A percentile compares a stretch with the other conserved stretches of the same genome.
Conservation (phyloP, 1,139 yeast genomes). For the Hemisphaericaspora subhashii region DNA sequence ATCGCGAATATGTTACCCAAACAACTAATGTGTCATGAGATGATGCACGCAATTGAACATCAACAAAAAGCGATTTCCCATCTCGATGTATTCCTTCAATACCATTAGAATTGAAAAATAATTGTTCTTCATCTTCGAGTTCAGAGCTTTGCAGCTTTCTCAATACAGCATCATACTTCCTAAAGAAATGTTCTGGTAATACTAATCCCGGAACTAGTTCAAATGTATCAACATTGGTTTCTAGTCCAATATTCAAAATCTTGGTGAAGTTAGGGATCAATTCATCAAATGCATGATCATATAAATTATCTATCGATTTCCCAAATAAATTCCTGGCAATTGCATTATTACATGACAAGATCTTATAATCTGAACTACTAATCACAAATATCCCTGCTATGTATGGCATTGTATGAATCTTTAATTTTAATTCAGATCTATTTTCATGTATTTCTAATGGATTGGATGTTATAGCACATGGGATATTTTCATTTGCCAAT, state of each 20-base stretch:
- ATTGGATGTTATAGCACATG: conserved; percentile 70
- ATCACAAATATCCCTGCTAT: conserved; percentile 84
- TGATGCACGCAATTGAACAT: conserved; percentile 77
- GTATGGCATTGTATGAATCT: conserved; percentile 76
- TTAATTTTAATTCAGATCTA: conserved; percentile 48
- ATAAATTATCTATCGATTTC: conserved; percentile 45
- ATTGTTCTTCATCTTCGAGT: conserved; percentile 33
- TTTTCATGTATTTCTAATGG: conserved; percentile 47
- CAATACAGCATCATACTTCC: conserved; percentile 50
- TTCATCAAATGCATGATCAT: conserved; percentile 50
- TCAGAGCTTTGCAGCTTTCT: conserved; percentile 16
- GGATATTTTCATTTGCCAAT: conserved; percentile 47
- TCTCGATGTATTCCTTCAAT: conserved; percentile 68
- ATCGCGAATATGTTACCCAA: conserved; percentile 87
- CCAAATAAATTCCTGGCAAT: conserved; percentile 82
- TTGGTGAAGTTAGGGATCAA: conserved; percentile 67
- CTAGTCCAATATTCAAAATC: conserved; percentile 51
- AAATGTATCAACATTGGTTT: conserved; percentile 36
- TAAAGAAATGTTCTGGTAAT: conserved; percentile 85
- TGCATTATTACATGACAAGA: conserved; percentile 74
- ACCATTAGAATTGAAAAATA: conserved; percentile 64
- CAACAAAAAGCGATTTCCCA: conserved; percentile 64
- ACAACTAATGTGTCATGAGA: conserved; percentile 59
- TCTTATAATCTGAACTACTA: conserved; percentile 44
- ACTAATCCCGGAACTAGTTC: conserved; percentile 56